A percentile compares a stretch with the other conserved stretches of the same genome.
These are phyloP conservation scores for Sphenostylis stenocarpa DNA, from an alignment of 306 rosid genomes.

Conservation along the genomic window DNA sequence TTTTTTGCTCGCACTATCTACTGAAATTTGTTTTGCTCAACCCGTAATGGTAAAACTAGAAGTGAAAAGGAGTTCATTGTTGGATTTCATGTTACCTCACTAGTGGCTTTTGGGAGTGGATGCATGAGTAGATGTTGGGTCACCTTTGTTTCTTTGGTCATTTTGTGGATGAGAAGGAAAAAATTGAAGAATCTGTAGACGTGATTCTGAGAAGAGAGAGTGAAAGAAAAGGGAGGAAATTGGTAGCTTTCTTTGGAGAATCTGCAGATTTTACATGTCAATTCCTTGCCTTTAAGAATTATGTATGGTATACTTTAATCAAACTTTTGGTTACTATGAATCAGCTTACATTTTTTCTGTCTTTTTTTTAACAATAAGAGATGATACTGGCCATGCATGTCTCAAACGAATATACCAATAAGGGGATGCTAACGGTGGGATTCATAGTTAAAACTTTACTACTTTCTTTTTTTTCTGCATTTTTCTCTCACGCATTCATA, in stretches of 20 bases:
- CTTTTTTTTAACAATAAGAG: conserved; percentile 31
- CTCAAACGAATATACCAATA: conserved; percentile 29
- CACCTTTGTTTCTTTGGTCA: conserved; percentile 37
- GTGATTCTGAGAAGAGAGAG: conserved; percentile 42
- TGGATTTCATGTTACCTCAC: conserved; percentile 25
- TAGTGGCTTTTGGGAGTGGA: conserved; percentile 48
- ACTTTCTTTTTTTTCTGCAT: conserved; percentile 2
- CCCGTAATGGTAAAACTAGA: conserved; percentile 14
- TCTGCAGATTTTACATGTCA: conserved; percentile 44
- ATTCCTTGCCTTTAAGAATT: conserved; percentile 37
- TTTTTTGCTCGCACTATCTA: conserved; percentile 13
- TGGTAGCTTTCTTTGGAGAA: conserved; percentile 37
- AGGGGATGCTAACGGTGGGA: conserved; percentile 8
- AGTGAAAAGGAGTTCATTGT: conserved; percentile 17
- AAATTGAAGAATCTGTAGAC: conserved; percentile 26
- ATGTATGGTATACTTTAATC: conserved; percentile 24
- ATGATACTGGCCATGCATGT: conserved; percentile 29
- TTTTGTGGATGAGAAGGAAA: conserved; percentile 17
- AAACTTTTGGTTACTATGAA: conserved; percentile 35
- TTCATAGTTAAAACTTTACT: background rate
- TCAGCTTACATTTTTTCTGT: conserved; percentile 18
- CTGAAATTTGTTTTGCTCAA: conserved; percentile 35
- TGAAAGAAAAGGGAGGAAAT: background rate
- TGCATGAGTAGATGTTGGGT: conserved; percentile 46
- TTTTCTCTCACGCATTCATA: conserved; percentile 12